Evolutionary conservation across 495 filamentous ascomycete species (phyloP), one percentile per base, ranked within the genome.

Genomic region (Evernia prunastri): DNA sequence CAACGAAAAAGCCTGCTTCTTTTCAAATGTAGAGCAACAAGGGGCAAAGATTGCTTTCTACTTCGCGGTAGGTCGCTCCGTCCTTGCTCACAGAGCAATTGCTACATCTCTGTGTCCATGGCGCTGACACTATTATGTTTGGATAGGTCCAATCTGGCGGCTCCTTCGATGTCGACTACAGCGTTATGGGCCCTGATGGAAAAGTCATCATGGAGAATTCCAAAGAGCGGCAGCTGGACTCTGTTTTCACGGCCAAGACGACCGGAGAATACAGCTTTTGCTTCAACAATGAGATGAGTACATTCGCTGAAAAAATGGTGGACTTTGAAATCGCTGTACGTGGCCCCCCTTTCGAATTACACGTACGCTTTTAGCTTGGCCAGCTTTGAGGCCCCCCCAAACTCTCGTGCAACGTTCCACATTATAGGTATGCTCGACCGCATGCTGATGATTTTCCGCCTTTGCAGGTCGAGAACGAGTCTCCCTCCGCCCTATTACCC

Each of bases 251-350:
- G 3, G 95, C 94, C 7, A 89, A 89, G 68, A 89, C 96, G 56
- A 66, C 85, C n/a, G 95, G 95, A 56, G 94, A 97, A 70, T 97
- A 97, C 77, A 84, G 84, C 61, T 97, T 97, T 77, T 99, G 95
- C 83, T 97, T 99, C 80, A 87, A 94, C 78, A 99, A 97, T 71
- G 90, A 96, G 70, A 96, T 97, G 89, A 94, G 89, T 69, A 97
- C 93, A 4, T 96, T 94, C 70, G 87, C 93, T 29, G 95, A 99
- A 79, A 99, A 99, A 77, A 86, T 93, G 77, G 92, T 99, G 60
- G 94, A 99, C 73, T 97, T 99, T 72, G 95, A 99, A 78, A 96
- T 99, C 73, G 83, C 94, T 68, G 94, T 97, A 79, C 66, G 89
- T 77, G 42, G 36, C 29, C 59, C 64, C 65, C 45, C 53, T 29